These are phyloP conservation scores for Cronartium quercuum DNA, from an alignment of 1,284 basidiomycete genomes.

Conservation along the genomic window DNA sequence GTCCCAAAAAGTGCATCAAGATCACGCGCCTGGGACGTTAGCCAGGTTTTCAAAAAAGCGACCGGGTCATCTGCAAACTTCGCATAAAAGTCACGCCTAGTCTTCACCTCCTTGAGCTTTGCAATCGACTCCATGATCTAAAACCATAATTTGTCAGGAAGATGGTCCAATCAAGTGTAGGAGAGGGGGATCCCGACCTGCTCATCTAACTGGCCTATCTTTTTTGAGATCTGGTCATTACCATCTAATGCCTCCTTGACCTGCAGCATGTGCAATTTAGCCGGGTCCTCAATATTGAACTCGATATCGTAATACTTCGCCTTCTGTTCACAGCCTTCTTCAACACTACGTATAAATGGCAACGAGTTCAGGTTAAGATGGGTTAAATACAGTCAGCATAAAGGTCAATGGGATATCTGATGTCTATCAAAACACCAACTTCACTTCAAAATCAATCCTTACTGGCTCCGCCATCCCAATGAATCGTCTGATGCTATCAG, in stretches of 20 bases:
- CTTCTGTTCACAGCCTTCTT: slow-evolving; percentile 16
- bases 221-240: slow-evolving; percentile 9
- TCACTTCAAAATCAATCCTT: slow-evolving; percentile 12
- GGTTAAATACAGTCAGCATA: not conserved
- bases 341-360: slow-evolving; percentile 8
- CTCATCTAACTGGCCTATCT: slow-evolving; percentile 29
- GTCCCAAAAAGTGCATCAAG: slow-evolving; percentile 24
- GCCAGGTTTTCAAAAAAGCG: slow-evolving; percentile 24
- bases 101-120: slow-evolving; percentile 28
- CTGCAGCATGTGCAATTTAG: slow-evolving; percentile 21
- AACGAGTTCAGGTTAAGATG: not conserved
- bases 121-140: slow-evolving; percentile 30
- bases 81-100: slow-evolving; percentile 26
- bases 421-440: not conserved
- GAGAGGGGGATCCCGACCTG: slow-evolving; percentile 3
- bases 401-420: not conserved
- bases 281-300: slow-evolving; percentile 31
- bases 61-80: slow-evolving; percentile 27
- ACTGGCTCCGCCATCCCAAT: slow-evolving; percentile 16
- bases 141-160: not conserved
- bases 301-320: slow-evolving; percentile 32
- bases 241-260: slow-evolving; percentile 27
- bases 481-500: slow-evolving; percentile 15
- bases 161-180: not conserved
- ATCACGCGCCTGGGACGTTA: slow-evolving; percentile 17